Evolutionary conservation across 202 grass and related monocot species (phyloP), one percentile per base, ranked within the genome.

Genomic region (Elaeis oleifera): DNA sequence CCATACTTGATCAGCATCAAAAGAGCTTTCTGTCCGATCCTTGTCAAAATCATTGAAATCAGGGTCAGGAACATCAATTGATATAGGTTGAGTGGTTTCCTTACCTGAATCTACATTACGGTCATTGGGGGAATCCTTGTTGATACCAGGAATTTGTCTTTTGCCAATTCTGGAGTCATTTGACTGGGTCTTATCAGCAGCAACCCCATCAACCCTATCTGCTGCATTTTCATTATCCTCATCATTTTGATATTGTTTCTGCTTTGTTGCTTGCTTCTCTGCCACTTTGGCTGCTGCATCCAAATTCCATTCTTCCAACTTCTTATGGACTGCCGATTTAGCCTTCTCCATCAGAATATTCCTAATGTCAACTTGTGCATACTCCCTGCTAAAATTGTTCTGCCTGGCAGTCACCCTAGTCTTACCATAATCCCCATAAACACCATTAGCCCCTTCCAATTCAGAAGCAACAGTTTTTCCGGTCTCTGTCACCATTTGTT

Each of bases 1-100:
- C 92, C 92, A 96, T 54, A 96, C 84, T 65, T 96, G 87, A 75
- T 96, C 92, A 61, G 77, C 70, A 53, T 83, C 80, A 81, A 96
- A 96, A 77, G 84, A 76, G 24, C 67, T 83, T 66, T 92, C 94
- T 24, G 85, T 84, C 25, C 88, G 94, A 72, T 99, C 85, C 74
- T 94, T 89, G 54, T 99, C 88, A 55, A 99, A 99, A 73, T 99
- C 88, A 79, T 89, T 79, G 69, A 99, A 99, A 74, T 99, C 94
- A 28, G 94, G 88, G 53, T 99, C 88, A 66, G 88, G 94, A 31
- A 99, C 94, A 79, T 92, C 88, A 56, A 99, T 99, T 4, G 88
- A 89, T 54, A 80, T 69, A 27, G 82, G 74, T 56, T 79, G 75
- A 57, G 75, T 67, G 18, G 22, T 4, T 71, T 71, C 85, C 32